These are phyloP conservation scores for Golubevia pallescens DNA, from an alignment of 1,284 basidiomycete species.

Conservation along the genomic window DNA sequence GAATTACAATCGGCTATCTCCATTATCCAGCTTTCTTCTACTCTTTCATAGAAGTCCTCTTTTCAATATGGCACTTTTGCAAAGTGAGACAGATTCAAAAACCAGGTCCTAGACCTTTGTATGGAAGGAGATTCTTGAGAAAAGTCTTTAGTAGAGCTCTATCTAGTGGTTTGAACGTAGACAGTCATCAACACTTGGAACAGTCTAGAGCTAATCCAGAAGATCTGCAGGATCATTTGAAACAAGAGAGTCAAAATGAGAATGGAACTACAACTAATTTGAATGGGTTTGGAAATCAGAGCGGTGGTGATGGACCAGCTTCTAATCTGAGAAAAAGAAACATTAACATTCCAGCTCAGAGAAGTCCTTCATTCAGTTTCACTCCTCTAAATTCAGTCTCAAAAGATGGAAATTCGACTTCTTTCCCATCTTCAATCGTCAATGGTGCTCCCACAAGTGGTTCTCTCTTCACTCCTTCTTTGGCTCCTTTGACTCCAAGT, in stretches of 20 bases:
- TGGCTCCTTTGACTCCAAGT: background rate
- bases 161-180: constrained; percentile 24
- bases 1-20: constrained; percentile 15
- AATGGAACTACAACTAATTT: too few species aligned
- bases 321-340: background rate
- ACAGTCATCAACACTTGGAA: background rate
- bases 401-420: background rate
- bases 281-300: too few species aligned
- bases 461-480: background rate
- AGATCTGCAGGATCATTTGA: too few species aligned
- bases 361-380: too few species aligned
- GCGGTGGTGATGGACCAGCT: too few species aligned
- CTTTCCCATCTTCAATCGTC: background rate
- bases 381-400: background rate
- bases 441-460: background rate
- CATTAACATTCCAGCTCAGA: background rate
- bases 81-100: constrained; percentile 26
- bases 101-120: constrained; percentile 25
- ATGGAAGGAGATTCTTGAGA: constrained; percentile 27
- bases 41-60: constrained; percentile 25
- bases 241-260: background rate
- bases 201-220: background rate
- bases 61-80: constrained; percentile 47
- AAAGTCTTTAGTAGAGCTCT: constrained; percentile 33
- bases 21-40: constrained; percentile 20